phyloP scores from a whole-genome alignment of 1,284 basidiomycete genomes.

The Stereum hirsutum region DNA sequence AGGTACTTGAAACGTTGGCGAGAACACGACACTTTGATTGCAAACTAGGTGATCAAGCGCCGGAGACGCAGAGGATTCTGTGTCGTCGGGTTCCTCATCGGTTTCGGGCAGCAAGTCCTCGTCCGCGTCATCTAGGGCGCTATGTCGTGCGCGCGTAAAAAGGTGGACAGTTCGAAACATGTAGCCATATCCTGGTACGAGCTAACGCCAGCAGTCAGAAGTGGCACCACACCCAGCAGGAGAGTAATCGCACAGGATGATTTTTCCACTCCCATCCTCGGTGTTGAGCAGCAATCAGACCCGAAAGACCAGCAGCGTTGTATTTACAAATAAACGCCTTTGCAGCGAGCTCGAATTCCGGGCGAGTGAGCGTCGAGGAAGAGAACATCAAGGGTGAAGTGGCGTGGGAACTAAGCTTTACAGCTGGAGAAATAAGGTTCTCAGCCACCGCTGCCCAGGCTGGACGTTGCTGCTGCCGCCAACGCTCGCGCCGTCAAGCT shows the following conservation, averaged over 20 bases:
- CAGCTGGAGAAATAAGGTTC: conserved; percentile 32
- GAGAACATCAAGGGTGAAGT: conserved; percentile 21
- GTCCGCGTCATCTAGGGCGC: not conserved
- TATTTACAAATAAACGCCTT: conserved; percentile 35
- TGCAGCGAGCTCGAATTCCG: conserved; percentile 55
- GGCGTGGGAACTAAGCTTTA: conserved; percentile 39
- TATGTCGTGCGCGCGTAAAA: conserved; percentile 4
- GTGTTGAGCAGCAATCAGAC: conserved; percentile 8
- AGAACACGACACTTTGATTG: conserved; percentile 61
- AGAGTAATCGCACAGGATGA: conserved; percentile 30
- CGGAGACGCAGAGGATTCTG: conserved; percentile 20
- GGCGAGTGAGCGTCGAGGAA: conserved; percentile 38
- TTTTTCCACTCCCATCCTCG: conserved; percentile 50
- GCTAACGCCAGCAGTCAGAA: conserved; percentile 17
- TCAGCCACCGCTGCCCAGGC: conserved; percentile 29
- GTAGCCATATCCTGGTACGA: conserved; percentile 33
- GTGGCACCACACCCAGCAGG: conserved; percentile 9
- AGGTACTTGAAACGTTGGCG: conserved; percentile 68
- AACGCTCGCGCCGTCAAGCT: conserved; percentile 16
- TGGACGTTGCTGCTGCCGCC: conserved; percentile 10
- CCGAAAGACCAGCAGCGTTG: conserved; percentile 8
- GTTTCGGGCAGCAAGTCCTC: conserved; percentile 10
- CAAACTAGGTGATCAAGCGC: conserved; percentile 24
- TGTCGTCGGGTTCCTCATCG: conserved; percentile 22
- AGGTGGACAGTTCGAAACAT: conserved; percentile 29